Percentiles rank a stretch among this genome's conserved stretches.
Conservation (phyloP, 352 stramenopile genomes). For the Aphanomyces cochlioides region DNA sequence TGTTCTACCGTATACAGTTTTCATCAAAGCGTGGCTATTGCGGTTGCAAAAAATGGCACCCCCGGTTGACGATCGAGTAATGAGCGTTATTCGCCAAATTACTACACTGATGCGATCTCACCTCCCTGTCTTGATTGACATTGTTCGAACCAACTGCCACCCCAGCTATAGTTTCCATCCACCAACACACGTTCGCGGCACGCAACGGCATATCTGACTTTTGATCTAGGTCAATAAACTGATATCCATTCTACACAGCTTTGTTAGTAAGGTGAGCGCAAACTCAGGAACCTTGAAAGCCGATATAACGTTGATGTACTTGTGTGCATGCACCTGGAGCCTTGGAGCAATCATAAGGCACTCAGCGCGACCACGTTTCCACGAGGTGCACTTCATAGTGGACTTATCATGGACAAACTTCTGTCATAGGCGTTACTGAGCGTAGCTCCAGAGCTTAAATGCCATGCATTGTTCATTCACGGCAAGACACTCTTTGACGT, state of each 20-base stretch:
- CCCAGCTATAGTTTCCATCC: conserved; percentile 44
- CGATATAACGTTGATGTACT: conserved; percentile 14
- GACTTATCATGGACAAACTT: neutral
- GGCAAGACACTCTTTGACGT: conserved; percentile 43
- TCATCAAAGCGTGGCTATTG: conserved; percentile 63
- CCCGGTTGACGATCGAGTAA: conserved; percentile 30
- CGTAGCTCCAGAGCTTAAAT: conserved; percentile 20
- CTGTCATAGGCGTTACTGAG: conserved; percentile 9
- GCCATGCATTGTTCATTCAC: conserved; percentile 18
- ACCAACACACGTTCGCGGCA: conserved; percentile 29
- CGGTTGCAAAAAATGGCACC: conserved; percentile 33
- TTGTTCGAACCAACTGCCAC: conserved; percentile 48
- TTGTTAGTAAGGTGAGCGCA: conserved; percentile 38
- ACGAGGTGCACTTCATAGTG: conserved; percentile 3
- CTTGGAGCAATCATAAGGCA: conserved; percentile 1
- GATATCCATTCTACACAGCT: conserved; percentile 39
- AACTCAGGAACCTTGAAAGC: conserved; percentile 12
- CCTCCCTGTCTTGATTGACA: conserved; percentile 44
- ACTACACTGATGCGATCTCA: conserved; percentile 49
- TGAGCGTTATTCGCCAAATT: conserved; percentile 43
- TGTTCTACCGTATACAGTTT: conserved; percentile 53
- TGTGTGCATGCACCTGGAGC: conserved; percentile 23
- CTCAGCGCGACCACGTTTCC: conserved; percentile 1
- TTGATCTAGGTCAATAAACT: conserved; percentile 36
- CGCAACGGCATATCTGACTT: no score